phyloP scores from a whole-genome alignment of 2,329 filamentous ascomycete genomes.

The Aspergillus sp. region DNA sequence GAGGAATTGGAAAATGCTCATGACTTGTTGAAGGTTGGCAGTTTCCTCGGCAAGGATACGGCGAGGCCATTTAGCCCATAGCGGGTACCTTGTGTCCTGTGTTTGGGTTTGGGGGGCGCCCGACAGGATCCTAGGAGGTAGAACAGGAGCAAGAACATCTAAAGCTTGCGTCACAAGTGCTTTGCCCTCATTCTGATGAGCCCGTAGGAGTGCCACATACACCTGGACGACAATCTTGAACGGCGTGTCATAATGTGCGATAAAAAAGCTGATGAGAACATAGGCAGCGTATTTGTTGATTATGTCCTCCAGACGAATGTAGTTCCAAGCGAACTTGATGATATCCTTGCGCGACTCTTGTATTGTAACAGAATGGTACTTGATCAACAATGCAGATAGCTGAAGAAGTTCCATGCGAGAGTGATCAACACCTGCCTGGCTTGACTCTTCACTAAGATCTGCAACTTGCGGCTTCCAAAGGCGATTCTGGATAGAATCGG shows the following conservation, averaged over 20 bases:
- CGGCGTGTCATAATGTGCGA: constrained; percentile 93
- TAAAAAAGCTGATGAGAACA: constrained; percentile 96
- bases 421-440: constrained; percentile 86
- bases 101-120: constrained; percentile 50
- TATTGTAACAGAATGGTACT: constrained; percentile 85
- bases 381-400: constrained; percentile 89
- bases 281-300: constrained; percentile 99
- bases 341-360: constrained; percentile 95
- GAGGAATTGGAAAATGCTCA: constrained; percentile 95
- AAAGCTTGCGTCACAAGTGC: constrained; percentile 90
- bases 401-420: constrained; percentile 95
- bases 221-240: constrained; percentile 95
- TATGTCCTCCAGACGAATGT: constrained; percentile 95
- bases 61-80: constrained; percentile 87
- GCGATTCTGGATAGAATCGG: constrained; percentile 85
- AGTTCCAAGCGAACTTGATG: constrained; percentile 99
- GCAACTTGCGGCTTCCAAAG: constrained; percentile 89
- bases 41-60: constrained; percentile 92
- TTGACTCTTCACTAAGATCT: constrained; percentile 78
- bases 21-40: constrained; percentile 92
- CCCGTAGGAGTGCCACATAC: constrained; percentile 85
- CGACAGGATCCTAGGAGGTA: constrained; percentile 73
- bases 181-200: constrained; percentile 92
- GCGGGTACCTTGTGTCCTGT: constrained; percentile 69
- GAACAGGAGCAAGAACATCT: constrained; percentile 89